Evolutionary conservation across 768 basidiomycete species (phyloP), one percentile per base, ranked within the genome.

Genomic region (Floccularia luteovirens): DNA sequence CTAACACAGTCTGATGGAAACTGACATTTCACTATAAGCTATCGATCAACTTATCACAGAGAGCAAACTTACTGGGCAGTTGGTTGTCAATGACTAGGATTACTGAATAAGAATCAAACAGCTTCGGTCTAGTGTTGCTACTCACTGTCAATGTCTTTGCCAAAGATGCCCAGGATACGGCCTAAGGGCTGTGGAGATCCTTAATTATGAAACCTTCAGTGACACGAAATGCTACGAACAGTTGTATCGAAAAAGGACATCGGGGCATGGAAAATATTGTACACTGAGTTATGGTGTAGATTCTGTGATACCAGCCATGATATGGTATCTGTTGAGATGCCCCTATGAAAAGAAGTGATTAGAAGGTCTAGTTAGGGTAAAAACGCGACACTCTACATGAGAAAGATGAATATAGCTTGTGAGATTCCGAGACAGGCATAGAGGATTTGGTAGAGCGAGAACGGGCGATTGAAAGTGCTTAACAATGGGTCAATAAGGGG

Each of bases 211-310:
- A 24, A 1, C 36, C 5, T 4, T 21, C 6, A 20, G 17, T 17
- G 14, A 12, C 5, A 32, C n/a, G 20, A 8, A 4, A 20, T 3
- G 6, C n/a, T 4, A 38, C 54, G 47, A 46, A 73, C 74, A 13
- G 78, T 79, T 1, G 72, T 81, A 54, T 88, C 86, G 48, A 87
- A 89, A 60, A 85, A 86, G 1, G 75, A 69, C 78, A 83, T 85
- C 0, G 83, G 83, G 0, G 84, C 82, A 53, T 74, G 70, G 51
- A 83, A 77, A 19, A 83, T 67, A 38, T 75, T 72, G 19, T 57
- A 56, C 19, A 82, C 63, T 0, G 79, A 72, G 32, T 65, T 54
- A 36, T 71, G 64, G 51, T 88, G 82, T 2, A 88, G 58, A 44
- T 77, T 79, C 43, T 67, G 67, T 1, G 82, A 82, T 3, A 78